Base-by-base conservation (phyloP, 176 grass and related monocot species). In the Alopecurus myosuroides region DNA sequence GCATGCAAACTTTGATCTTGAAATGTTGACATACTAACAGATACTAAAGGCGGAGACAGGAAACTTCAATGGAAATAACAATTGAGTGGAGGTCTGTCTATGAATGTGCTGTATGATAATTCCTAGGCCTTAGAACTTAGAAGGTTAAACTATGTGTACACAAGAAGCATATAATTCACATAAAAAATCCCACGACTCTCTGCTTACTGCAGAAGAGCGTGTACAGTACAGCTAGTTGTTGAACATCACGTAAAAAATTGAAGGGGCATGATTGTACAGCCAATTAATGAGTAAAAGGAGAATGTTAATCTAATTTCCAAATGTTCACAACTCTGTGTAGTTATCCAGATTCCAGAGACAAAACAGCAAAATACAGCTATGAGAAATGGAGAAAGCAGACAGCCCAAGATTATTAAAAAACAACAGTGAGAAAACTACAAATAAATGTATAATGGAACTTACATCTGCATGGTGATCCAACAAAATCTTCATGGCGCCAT, bases 401-500 rank as follows among this genome's bases (percentile, higher is more conserved):
- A 12, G 26, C 28, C 4, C 12, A 31, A 62, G 58, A 62, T 2
- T 62, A 31, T 30, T 2, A 62, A 61, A 62, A 30, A 62, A n/a
- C 6, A 62, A 6, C 13, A 26, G 26, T 62, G 26, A 62, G 58
- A 7, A 62, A 26, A 62, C 58, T 62, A 11, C 17, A 67, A 67
- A 36, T 17, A 51, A 75, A 4, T 42, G 9, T 51, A 4, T n/a
- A 17, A 2, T 17, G 26, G 58, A 55, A 77, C 74, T 37, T 77
- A 77, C 74, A 77, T 77, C 74, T 23, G 74, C 71, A 53, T 77
- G 46, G 20, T 77, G 74, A 4, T 55, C 49, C 49, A 77, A 37
- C n/a, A n/a, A n/a, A n/a, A n/a, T n/a, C n/a, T n/a, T n/a, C n/a
- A n/a, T n/a, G n/a, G n/a, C n/a, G n/a, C 49, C 49, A 23, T 52